Evolutionary conservation across 495 filamentous ascomycete species (phyloP), one percentile per base, ranked within the genome.

Genomic region (Penicillium waksmanii): DNA sequence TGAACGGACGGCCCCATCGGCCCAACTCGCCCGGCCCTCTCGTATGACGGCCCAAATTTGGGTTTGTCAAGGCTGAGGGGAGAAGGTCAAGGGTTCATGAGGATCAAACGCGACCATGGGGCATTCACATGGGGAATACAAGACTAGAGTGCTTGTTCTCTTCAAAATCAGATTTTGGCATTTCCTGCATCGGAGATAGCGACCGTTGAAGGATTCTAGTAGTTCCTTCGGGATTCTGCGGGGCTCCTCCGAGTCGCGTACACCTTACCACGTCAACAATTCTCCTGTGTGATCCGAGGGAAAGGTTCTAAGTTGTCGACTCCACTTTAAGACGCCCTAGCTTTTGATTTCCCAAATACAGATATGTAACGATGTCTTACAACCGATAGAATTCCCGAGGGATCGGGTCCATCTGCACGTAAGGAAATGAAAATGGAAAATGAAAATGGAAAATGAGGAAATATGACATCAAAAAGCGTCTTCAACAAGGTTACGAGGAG

Each of bases 191-290:
- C 12, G 3, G 12, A 38, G 11, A 38, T 38, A 38, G 12, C 36
- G 36, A 38, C 36, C 36, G 36, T 38, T 38, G 36, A 38, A 44
- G n/a, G 17, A 44, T 18, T 44, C 5, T 48, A 5, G 46, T 3
- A 31, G 6, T n/a, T n/a, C n/a, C n/a, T 23, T 27, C 23, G 46
- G 9, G 21, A 25, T n/a, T 2, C 23, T 25, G 46, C 21, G 46
- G 42, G 17, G 46, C 23, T 48, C 15, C 8, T 48, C 46, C 46
- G 21, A 27, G 21, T 48, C 21, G 46, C n/a, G 17, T 18, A 44
- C 42, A 17, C 5, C 46, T 48, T 48, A 48, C 46, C 46, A 48
- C 46, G 46, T 48, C 46, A 48, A 48, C 46, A 23, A 48, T 12
- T 27, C 15, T 48, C 21, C 21, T 48, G 46, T 19, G 23, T 48